Evolutionary conservation across 2,329 filamentous ascomycete species (phyloP), one percentile per base, ranked within the genome.

Genomic region (Trichoderma harzianum): DNA sequence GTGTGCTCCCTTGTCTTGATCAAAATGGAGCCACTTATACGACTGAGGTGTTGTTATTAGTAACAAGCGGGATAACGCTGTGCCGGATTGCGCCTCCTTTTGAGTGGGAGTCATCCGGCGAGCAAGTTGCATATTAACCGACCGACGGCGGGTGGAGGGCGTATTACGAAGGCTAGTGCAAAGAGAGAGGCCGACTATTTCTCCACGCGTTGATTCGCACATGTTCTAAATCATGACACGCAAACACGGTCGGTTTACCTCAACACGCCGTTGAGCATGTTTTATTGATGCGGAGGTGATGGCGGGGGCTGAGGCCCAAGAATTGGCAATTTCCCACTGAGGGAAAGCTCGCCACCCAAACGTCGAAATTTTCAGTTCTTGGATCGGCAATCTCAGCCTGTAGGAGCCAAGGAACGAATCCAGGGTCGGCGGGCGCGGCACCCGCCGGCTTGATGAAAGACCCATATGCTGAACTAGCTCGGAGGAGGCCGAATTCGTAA

Each of bases 31-130:
- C 28, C 28, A 32, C 28, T 53, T 24, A 53, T 24, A 24, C 39
- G 39, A 24, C 14, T 36, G 26, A 6, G 4, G n/a, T 3, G 1
- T 34, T 55, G 28, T 26, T 26, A 55, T 55, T 66, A 34, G 28
- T 55, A 26, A 66, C 21, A 12, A 12, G 63, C 30, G 63, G 60
- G 60, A 63, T 43, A 63, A 57, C 63, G 30, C 63, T 66, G 24
- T 21, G 63, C 63, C 47, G 43, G 63, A 34, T 55, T n/a, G 30
- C 43, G 21, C 47, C 53, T 57, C 24, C 65, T 21, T 21, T 10
- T 8, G 24, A 18, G 64, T 36, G 36, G 32, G 53, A 69, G 66
- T 69, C 66, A 69, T 69, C 66, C 66, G 66, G 66, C 53, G 66
- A 69, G 21, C 36, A 24, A 32, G 30, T 14, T 32, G 26, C 18